Evolutionary conservation across 345 rosid species (phyloP), one percentile per base, ranked within the genome.

Genomic region (Trapa incisa): DNA sequence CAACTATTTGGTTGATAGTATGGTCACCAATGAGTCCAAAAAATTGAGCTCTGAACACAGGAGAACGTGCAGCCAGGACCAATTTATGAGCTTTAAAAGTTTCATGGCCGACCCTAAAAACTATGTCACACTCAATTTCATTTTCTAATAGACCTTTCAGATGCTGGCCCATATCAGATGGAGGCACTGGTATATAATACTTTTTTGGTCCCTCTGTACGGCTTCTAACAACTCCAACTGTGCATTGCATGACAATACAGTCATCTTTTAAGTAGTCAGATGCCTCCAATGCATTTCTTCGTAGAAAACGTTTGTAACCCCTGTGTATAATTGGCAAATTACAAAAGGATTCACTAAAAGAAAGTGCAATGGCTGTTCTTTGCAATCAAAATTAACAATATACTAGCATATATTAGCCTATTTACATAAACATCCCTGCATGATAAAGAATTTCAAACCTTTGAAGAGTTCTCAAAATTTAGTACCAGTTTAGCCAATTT

Each of bases 241-340:
- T 91, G 76, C 98, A 91, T 74, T 84, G 86, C 76, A 95, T 73
- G 73, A 86, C 57, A 50, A 95, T 87, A 74, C 92, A 85, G 68
- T 91, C 92, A 68, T 89, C 87, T 81, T 89, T 95, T 43, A 91
- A 67, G 74, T 76, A 95, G 60, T 89, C 93, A 47, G 98, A 91
- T 16, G 85, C 77, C 71, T 95, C 98, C 61, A 92, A 75, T 64
- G 82, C 79, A 17, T 86, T 77, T 74, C 96, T 74, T 69, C 82
- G 83, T 70, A 83, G 81, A 77, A 95, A 95, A n/a, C 96, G 96
- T 76, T 88, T 89, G 84, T 87, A 95, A 54, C 99, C 99, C 98
- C 98, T 95, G 89, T 63, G 80, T 12, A 22, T 58, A 10, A 10
- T 35, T 13, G 37, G 38, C 32, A 58, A 16, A 8, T 37, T 3